These are phyloP conservation scores for Tolypocladium endophyticum DNA, from an alignment of 2,329 filamentous ascomycete genomes.

Conservation along the genomic window DNA sequence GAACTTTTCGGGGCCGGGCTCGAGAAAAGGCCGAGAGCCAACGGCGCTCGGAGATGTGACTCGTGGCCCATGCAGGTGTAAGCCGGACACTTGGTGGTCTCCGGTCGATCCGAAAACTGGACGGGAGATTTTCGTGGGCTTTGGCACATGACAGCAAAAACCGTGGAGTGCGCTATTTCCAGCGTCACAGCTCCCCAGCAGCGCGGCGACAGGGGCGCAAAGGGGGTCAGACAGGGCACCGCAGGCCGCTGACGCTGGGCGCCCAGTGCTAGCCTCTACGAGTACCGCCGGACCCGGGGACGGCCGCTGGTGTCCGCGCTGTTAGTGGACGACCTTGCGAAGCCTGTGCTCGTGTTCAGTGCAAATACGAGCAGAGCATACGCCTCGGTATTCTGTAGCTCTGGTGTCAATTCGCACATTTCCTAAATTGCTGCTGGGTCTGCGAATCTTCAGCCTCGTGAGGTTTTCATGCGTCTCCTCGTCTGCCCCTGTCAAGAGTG, in stretches of 20 bases:
- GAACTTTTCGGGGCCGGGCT: background rate
- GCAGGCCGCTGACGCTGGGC: background rate
- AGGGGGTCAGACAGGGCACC: background rate
- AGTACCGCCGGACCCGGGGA: background rate
- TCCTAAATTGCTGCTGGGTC: background rate
- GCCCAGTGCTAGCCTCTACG: background rate
- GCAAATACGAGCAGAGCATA: too few relatives aligned
- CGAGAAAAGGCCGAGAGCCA: background rate
- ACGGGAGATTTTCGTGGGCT: constrained; percentile 8
- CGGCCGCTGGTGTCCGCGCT: background rate
- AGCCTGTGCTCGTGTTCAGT: background rate
- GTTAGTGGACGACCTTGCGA: background rate
- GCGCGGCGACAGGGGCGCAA: background rate
- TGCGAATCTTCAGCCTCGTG: background rate
- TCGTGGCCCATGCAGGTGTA: background rate
- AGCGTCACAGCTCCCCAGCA: background rate
- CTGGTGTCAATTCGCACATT: background rate
- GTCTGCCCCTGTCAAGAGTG: background rate
- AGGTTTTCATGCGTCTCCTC: background rate
- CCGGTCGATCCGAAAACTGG: constrained; percentile 5
- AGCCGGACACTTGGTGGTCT: background rate
- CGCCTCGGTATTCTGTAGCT: too few relatives aligned
- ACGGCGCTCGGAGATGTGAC: background rate
- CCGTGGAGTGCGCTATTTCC: background rate
- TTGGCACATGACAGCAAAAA: constrained; percentile 7